Conservation (phyloP, 2,329 filamentous ascomycete species). For the Didymella glomerata region DNA sequence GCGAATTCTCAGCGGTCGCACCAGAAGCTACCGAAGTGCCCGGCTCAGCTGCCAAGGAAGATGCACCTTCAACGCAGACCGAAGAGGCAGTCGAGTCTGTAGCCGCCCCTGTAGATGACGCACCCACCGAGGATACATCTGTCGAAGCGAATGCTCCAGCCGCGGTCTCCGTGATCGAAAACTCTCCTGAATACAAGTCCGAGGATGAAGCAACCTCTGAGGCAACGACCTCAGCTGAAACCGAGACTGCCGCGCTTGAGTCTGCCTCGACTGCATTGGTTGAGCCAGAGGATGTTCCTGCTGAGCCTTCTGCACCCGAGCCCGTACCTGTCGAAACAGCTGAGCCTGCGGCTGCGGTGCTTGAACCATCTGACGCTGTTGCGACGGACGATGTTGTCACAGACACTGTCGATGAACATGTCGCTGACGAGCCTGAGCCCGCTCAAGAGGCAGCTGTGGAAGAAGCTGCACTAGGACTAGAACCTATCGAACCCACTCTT, state of each 20-base stretch:
- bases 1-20: no score
- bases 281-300: neutral
- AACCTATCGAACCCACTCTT: neutral
- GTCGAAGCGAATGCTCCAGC: neutral
- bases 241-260: constrained; percentile 2
- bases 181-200: neutral
- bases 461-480: neutral
- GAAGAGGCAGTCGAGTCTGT: constrained; percentile 1
- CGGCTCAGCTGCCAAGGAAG: neutral
- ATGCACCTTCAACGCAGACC: neutral
- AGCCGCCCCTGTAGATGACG: neutral
- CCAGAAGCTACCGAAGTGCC: neutral
- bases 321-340: neutral
- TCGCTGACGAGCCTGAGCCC: neutral
- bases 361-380: neutral
- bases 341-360: neutral
- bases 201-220: neutral
- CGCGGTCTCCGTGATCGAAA: neutral
- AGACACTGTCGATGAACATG: neutral
- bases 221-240: neutral
- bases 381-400: neutral
- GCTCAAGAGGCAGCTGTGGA: neutral
- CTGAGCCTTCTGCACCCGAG: neutral
- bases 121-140: neutral
- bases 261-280: neutral